These are phyloP conservation scores for Mollisiaceae sp. DNA, from an alignment of 2,329 filamentous ascomycete species.

Conservation along the genomic window DNA sequence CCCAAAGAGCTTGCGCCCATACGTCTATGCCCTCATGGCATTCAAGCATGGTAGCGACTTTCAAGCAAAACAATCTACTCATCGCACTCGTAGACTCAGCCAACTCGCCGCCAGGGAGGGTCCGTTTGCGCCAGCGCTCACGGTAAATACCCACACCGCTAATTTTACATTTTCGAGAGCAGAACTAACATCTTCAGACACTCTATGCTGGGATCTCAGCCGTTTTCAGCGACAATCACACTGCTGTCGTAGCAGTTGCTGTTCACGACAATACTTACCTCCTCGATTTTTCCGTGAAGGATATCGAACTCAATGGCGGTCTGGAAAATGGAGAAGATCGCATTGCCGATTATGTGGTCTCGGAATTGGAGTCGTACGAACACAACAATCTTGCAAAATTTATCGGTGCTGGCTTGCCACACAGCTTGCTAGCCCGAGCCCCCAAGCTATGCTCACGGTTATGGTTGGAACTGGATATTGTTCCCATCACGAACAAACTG, in stretches of 20 bases:
- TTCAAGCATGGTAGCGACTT: conserved; percentile 33
- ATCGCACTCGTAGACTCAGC: conserved; percentile 28
- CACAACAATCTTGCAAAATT: conserved; percentile 74
- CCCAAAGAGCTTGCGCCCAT: conserved; percentile 33
- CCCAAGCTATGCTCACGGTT: conserved; percentile 71
- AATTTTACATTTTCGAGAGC: not conserved
- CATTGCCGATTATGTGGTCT: conserved; percentile 65
- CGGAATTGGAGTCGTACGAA: conserved; percentile 63
- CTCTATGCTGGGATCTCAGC: conserved; percentile 69
- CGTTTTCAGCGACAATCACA: conserved; percentile 53
- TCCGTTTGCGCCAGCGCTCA: conserved; percentile 32
- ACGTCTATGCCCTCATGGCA: conserved; percentile 33
- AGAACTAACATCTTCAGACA: conserved; percentile 46
- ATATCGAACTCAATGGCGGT: conserved; percentile 53
- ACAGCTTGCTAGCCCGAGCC: conserved; percentile 61
- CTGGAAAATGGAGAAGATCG: conserved; percentile 48
- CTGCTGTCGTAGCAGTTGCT: conserved; percentile 67
- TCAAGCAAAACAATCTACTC: conserved; percentile 24
- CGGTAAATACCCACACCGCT: conserved; percentile 19
- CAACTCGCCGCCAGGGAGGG: conserved; percentile 31
- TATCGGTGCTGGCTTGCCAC: conserved; percentile 73
- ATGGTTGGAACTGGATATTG: conserved; percentile 78
- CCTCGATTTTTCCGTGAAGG: conserved; percentile 71
- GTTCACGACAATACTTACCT: conserved; percentile 78
- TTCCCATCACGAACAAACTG: conserved; percentile 68